phyloP scores from a whole-genome alignment of 2,329 filamentous ascomycete species.

The Diaporthe aspalathi region DNA sequence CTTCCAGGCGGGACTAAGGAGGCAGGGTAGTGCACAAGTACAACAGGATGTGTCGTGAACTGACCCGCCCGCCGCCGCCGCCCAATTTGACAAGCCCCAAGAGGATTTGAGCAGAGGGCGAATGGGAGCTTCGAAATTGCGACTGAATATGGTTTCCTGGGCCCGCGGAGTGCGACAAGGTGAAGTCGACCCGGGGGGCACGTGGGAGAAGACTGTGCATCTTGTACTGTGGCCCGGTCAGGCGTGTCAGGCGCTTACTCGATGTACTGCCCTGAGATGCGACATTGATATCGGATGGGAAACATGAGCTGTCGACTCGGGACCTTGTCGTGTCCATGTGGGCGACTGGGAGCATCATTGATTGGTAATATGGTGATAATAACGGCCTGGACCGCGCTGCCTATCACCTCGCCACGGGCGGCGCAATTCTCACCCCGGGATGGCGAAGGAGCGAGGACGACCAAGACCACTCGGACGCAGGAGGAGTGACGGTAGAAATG shows the following conservation, averaged over 20 bases:
- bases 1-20: constrained; percentile 11
- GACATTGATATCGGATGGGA: background rate
- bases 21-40: background rate
- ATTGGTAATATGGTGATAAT: too few species aligned
- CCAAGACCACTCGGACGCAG: too few species aligned
- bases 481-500: background rate
- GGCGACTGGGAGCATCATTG: background rate
- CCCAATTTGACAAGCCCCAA: background rate
- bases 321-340: background rate
- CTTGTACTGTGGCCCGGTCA: background rate
- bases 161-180: background rate
- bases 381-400: background rate
- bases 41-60: background rate
- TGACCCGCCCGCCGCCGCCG: background rate
- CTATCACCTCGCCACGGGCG: background rate
- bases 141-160: background rate
- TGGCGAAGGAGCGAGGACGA: background rate
- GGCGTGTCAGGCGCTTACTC: too few species aligned
- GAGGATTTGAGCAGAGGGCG: constrained; percentile 6
- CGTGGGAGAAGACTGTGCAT: background rate
- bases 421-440: background rate
- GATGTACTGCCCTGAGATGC: background rate
- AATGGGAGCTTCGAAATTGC: background rate
- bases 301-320: constrained; percentile 11
- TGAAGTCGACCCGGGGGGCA: background rate